Base-by-base conservation (phyloP, 2,329 filamentous ascomycete species). In the Fusarium begoniae region DNA sequence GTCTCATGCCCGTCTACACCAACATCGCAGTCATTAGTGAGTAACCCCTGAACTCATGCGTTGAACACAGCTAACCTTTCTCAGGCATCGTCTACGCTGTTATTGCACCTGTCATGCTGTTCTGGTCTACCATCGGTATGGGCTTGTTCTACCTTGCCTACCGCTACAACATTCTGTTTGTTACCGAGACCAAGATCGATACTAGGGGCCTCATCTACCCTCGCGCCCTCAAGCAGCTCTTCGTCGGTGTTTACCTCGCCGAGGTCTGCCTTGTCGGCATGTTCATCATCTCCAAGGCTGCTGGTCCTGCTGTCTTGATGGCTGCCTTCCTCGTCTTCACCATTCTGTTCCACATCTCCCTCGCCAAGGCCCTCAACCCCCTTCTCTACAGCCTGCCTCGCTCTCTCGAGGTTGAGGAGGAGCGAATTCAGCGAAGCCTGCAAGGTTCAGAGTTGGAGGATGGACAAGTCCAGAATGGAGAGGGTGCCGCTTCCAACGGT, bases 151-250 rank as follows among this genome's bases (percentile, higher is more conserved):
- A 97, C 82, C 87, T 94, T 59, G 93, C 94, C 61, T 97, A 95
- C 85, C 90, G 93, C 43, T 97, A 98, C 87, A 95, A 96, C 82
- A 82, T 98, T 60, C 86, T 98, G 28, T 98, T 94, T 80, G 93
- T 96, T 20, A 92, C 90, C 54, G 92, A 95, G 75, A 89, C 92
- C 18, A 86, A 91, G 70, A 91, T 97, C 72, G 95, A 98, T 80
- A 98, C 95, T 54, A 94, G 94, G 78, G 96, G 96, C 55, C 90
- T 96, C 28, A 91, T 94, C 78, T 98, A 98, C 80, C 93, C 94
- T 3, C 93, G 94, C 30, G 95, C 94, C 10, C 87, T 98, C 48
- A 94, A 98, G 85, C 95, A 98, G 70, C 88, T 96, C 38, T 90
- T 96, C 48, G 90, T 91, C 5, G 94, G 95, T 59, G 87, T 96